A percentile compares a stretch with the other conserved stretches of the same genome.
Conservation (phyloP, 2,329 filamentous ascomycete species). For the Acrodontium crateriforme region DNA sequence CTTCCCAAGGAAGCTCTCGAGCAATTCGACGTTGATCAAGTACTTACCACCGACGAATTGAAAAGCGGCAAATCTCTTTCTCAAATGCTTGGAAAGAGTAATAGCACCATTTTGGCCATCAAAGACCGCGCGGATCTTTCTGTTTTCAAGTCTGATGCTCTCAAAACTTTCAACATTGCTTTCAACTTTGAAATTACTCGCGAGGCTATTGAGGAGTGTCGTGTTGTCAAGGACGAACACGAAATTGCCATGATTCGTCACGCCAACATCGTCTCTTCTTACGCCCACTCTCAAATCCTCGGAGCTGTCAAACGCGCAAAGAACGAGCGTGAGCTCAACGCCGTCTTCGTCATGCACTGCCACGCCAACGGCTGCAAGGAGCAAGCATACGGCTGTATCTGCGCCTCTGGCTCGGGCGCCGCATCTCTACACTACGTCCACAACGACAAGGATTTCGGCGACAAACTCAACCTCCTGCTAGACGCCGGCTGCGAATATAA, state of each 20-base stretch:
- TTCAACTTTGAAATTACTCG: conserved; percentile 46
- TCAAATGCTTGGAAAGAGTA: conserved; percentile 25
- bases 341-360: conserved; percentile 62
- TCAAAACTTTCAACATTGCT: conserved; percentile 52
- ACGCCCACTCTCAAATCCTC: conserved; percentile 65
- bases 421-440: conserved; percentile 80
- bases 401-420: conserved; percentile 65
- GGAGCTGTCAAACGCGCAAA: conserved; percentile 44
- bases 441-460: conserved; percentile 55
- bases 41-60: conserved; percentile 43
- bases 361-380: conserved; percentile 62
- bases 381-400: conserved; percentile 78
- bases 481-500: conserved; percentile 57
- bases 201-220: conserved; percentile 60
- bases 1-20: conserved; percentile 59
- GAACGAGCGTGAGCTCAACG: conserved; percentile 76
- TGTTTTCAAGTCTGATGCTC: conserved; percentile 39
- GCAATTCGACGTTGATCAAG: conserved; percentile 44
- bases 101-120: conserved; percentile 57
- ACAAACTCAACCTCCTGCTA: conserved; percentile 66
- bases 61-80: conserved; percentile 54
- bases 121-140: conserved; percentile 48
- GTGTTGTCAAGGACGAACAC: conserved; percentile 71
- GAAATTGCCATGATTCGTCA: conserved; percentile 72
- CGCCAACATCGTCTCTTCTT: conserved; percentile 67